Evolutionary conservation across 768 basidiomycete genomes (phyloP), one percentile per base, ranked within the genome.

Genomic region (Calocera cornea): DNA sequence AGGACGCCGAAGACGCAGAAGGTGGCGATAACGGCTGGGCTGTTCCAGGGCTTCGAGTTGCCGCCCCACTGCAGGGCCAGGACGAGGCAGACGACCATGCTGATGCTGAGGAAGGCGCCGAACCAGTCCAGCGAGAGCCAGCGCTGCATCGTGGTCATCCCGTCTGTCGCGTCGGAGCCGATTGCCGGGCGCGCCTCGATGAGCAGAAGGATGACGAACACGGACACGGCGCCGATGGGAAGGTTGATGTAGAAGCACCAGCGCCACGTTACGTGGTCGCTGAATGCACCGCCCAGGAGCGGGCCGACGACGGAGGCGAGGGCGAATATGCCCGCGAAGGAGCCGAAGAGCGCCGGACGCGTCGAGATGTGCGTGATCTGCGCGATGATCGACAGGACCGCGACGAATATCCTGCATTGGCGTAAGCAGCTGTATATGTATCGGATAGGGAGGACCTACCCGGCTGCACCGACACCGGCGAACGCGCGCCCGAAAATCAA

Each of bases 51-150:
- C 67, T 80, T 79, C 5, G 73, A 72, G 69, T 79, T 78, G 1
- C 82, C 82, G n/a, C 81, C 82, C 79, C 80, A 81, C 68, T 81
- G 78, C 2, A 83, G 71, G 1, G 82, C 77, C 2, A 83, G 74
- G 34, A 81, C 73, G 16, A 82, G 73, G 65, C 74, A 76, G 7
- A 78, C 78, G 64, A 80, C 72, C 33, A 75, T 69, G 29, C 68
- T 74, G 63, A 81, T 72, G 65, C 78, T 74, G 27, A 82, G 73
- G 19, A 73, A 70, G 0, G 78, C 75, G 16, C 81, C 80, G 64
- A 80, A 31, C 73, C 75, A 77, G 70, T 82, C 81, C 65, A 83
- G 73, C 60, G 73, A 44, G 31, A 70, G 27, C 68, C 72, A 68
- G 33, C 68, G 67, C 22, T 71, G 68, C 34, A 67, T 31, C 41